Evolutionary conservation across 805 yeast genomes (phyloP), one percentile per base, ranked within the genome.

Genomic region (Sugiyamaella valdiviana): DNA sequence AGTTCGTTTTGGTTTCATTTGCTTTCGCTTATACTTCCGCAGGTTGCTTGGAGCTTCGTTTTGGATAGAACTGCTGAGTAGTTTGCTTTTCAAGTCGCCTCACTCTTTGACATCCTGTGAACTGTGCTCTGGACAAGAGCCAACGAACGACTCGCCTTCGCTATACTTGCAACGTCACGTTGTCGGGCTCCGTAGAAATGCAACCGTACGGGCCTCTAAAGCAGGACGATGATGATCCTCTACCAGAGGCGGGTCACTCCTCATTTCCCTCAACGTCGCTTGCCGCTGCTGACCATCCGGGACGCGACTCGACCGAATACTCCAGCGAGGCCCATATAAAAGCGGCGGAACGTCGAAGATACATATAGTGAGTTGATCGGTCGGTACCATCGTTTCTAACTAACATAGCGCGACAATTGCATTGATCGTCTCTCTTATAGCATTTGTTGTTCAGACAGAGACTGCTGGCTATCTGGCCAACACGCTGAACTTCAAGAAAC

Each of bases 381-480:
- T 26, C n/a, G 14, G 14, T 5, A 12, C 3, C n/a, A 12, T 26
- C 10, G 32, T 4, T 26, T 26, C 14, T n/a, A 12, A 6, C 32
- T 26, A 26, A 26, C 32, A 10, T n/a, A 26, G 32, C 68, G 78
- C 81, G 4, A 65, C 68, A 2, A 54, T 66, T 1, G 70, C 83
- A 1, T 73, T 81, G 38, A 12, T 71, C 1, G 50, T 77, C 1
- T 76, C 83, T 0, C 55, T 81, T 50, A 58, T 77, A 6, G 59
- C 89, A 2, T 88, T 88, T 65, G 89, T 88, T 3, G 59, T 74
- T 14, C 96, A 87, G 61, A 87, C 96, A 0, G 96, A 87, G 62
- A 70, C 82, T 51, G 85, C 95, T 1, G 75, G 87, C 5, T 80
- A 80, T 48, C 73, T 87, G 5, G 83, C 85, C 60, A 68, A 72